Percentiles rank a stretch among this genome's conserved stretches.
Conservation (phyloP, 495 filamentous ascomycete species). For the Penicillium coffeae region DNA sequence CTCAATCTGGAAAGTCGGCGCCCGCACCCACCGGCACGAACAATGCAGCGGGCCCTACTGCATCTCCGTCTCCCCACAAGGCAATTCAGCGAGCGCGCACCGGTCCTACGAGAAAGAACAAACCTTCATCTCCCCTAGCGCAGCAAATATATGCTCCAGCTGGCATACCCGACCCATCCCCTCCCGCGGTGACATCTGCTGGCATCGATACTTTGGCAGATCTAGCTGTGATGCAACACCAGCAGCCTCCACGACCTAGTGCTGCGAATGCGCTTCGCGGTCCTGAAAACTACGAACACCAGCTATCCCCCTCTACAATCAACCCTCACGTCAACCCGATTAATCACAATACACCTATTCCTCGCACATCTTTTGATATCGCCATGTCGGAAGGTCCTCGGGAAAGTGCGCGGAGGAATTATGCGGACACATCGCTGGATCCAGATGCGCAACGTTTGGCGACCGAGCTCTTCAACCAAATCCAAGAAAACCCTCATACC, state of each 20-base stretch:
- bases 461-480: constrained; percentile 49
- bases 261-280: constrained; percentile 40
- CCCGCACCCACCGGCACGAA: constrained; percentile 32
- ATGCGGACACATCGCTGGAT: constrained; percentile 48
- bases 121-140: constrained; percentile 42
- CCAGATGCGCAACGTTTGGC: constrained; percentile 51
- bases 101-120: constrained; percentile 28
- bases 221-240: constrained; percentile 63
- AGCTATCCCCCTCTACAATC: constrained; percentile 47
- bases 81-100: constrained; percentile 33
- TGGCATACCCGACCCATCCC: constrained; percentile 32
- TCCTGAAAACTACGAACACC: constrained; percentile 45
- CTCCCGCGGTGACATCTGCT: constrained; percentile 41
- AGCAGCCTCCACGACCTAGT: constrained; percentile 50
- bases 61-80: constrained; percentile 33
- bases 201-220: constrained; percentile 66
- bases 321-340: constrained; percentile 47
- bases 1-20: constrained; percentile 41
- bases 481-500: constrained; percentile 59
- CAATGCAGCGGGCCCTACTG: constrained; percentile 24
- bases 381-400: constrained; percentile 53
- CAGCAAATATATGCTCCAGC: constrained; percentile 38
- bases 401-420: constrained; percentile 46
- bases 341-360: constrained; percentile 47
- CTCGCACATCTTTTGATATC: constrained; percentile 54